phyloP scores from a whole-genome alignment of 192 early-diverging fungal species.

The Entomortierella parvispora region DNA sequence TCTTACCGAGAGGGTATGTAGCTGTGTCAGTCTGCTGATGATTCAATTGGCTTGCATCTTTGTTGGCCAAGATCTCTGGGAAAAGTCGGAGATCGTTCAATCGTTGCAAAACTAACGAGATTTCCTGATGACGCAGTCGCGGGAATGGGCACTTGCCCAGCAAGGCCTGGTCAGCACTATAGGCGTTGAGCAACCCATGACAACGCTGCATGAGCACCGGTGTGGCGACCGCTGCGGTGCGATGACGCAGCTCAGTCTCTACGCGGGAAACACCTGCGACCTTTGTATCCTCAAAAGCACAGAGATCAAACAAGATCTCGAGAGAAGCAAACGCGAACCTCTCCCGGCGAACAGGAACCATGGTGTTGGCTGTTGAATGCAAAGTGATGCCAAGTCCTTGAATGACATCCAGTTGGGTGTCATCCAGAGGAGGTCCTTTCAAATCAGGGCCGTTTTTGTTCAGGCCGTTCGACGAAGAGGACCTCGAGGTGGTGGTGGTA shows the following conservation, averaged over 20 bases:
- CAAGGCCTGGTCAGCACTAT: constrained; percentile 71
- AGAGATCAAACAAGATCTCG: constrained; percentile 71
- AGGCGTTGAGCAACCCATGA: constrained; percentile 64
- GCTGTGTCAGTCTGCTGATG: not conserved
- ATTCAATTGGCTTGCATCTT: not conserved
- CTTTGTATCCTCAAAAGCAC: constrained; percentile 49
- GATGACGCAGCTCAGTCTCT: constrained; percentile 55
- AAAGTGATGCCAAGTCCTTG: constrained; percentile 42
- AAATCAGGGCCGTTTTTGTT: not conserved
- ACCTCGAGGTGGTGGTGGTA: not conserved
- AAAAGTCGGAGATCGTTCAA: constrained; percentile 21
- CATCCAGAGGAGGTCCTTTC: no score
- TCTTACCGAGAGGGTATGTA: not conserved
- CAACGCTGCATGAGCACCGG: constrained; percentile 74
- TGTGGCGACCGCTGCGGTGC: constrained; percentile 70
- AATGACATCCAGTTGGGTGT: constrained; percentile 23
- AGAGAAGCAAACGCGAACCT: constrained; percentile 74
- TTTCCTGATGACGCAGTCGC: constrained; percentile 54
- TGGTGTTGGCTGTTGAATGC: constrained; percentile 60
- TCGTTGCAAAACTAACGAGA: constrained; percentile 26
- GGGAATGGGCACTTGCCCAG: constrained; percentile 78
- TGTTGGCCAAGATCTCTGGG: constrained; percentile 46
- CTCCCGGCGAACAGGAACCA: constrained; percentile 71
- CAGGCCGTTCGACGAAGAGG: not conserved
- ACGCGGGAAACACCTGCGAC: constrained; percentile 24